Conservation (phyloP, 2,329 filamentous ascomycete genomes). For the Colletotrichum eremochloae region DNA sequence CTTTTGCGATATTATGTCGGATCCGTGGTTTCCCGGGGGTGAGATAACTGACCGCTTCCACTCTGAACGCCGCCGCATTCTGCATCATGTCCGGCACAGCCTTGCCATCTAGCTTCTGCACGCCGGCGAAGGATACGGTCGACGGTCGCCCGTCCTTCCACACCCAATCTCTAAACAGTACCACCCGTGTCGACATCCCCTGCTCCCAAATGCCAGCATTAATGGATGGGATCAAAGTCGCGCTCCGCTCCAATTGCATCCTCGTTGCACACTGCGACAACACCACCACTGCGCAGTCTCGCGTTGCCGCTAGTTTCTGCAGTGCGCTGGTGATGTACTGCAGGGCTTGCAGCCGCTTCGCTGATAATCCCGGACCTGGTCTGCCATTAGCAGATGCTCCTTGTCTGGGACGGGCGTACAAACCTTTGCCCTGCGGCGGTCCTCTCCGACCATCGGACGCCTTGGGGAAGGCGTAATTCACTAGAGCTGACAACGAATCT, state of each 20-base stretch:
- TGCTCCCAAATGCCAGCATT: constrained; percentile 85
- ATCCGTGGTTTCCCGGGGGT: constrained; percentile 15
- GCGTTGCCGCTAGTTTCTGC: constrained; percentile 80
- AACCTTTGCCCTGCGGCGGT: constrained; percentile 58
- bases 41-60: constrained; percentile 58
- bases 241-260: constrained; percentile 75
- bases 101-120: constrained; percentile 75
- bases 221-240: constrained; percentile 81
- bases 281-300: constrained; percentile 79
- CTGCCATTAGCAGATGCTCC: constrained; percentile 15
- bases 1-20: constrained; percentile 32
- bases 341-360: constrained; percentile 65
- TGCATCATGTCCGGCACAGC: constrained; percentile 55
- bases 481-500: constrained; percentile 81
- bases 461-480: constrained; percentile 83
- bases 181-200: constrained; percentile 78
- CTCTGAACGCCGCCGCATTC: constrained; percentile 62
- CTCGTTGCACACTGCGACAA: constrained; percentile 87
- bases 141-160: constrained; percentile 61
- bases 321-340: constrained; percentile 78
- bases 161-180: constrained; percentile 84
- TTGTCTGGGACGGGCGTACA: constrained; percentile 33
- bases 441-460: constrained; percentile 56
- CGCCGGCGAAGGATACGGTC: constrained; percentile 70
- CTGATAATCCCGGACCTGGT: constrained; percentile 54